These are phyloP conservation scores for Botrytis aclada DNA, from an alignment of 2,329 filamentous ascomycete species.

Conservation along the genomic window DNA sequence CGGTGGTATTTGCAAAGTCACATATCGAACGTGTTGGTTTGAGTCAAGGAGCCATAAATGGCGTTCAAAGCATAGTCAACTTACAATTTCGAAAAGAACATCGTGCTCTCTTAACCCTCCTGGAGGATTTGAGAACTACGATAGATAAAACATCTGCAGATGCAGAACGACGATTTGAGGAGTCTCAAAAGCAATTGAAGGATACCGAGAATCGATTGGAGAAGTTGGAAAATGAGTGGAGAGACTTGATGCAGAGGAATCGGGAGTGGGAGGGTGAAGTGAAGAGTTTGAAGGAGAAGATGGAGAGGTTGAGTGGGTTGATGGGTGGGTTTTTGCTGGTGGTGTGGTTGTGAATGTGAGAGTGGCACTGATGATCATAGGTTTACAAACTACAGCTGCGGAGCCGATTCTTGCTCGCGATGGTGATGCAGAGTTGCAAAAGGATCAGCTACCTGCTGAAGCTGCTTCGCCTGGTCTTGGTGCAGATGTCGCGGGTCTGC, in stretches of 20 bases:
- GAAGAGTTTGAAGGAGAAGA: background rate
- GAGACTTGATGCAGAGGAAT: background rate
- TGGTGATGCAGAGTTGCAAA: background rate
- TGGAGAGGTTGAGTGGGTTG: background rate
- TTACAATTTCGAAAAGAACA: conserved; percentile 11
- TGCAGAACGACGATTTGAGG: background rate
- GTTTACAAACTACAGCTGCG: background rate
- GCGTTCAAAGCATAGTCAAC: background rate
- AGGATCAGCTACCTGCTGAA: too few relatives aligned
- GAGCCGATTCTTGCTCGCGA: too few relatives aligned
- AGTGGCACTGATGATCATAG: background rate
- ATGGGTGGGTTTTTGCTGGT: background rate
- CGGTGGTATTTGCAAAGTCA: background rate
- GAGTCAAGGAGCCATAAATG: background rate
- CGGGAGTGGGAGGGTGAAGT: background rate
- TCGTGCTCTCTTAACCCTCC: background rate
- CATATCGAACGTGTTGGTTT: conserved; percentile 5
- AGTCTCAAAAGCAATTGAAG: background rate
- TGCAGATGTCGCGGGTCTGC: background rate
- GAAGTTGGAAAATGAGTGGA: background rate
- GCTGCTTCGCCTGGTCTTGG: background rate
- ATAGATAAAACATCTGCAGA: background rate
- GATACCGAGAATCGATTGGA: background rate
- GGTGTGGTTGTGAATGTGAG: background rate
- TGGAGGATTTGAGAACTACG: background rate